Evolutionary conservation across 768 basidiomycete species (phyloP), one percentile per base, ranked within the genome.

Genomic region (Gyrodon lividus): DNA sequence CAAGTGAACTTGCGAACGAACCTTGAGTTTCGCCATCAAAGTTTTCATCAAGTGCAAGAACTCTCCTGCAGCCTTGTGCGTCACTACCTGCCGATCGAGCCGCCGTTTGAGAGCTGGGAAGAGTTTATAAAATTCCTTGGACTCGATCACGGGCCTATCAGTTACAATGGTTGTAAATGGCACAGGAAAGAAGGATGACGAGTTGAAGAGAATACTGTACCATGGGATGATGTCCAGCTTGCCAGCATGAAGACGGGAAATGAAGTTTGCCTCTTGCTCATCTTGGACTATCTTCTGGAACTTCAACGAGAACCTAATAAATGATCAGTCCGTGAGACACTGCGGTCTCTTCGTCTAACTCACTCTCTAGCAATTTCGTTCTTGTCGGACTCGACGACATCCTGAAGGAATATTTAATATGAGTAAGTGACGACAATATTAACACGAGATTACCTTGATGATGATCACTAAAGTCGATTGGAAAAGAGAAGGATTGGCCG

Each of bases 11-110:
- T 8, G 3, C 5, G 42, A 31, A 40, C 30, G 43, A 44, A 77
- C 81, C 72, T 82, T 82, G 42, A 83, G 61, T 54, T 83, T 83
- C 5, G 81, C 81, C 81, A 83, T 83, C 48, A 83, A 57, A 0
- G 78, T 80, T 61, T 83, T 83, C 53, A 83, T 61, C 0, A 73
- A 76, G 45, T 74, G 72, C 5, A 82, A 63, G 54, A 82, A 82
- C 46, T 77, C 70, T 17, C 75, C 75, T 1, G 77, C 80, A 1
- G 71, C 67, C 0, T 59, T 59, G 56, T 82, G 79, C 0, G 79
- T 78, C 0, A 73, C 52, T 8, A 61, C 52, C 51, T 81, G 79
- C 43, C 67, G 64, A 51, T 81, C 76, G 6, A 83, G 64, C 4
- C 65, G 64, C 34, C 62, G 66, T 55, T 76, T 77, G 9, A 83